Evolutionary conservation across 225 moss, liverwort and hornwort genomes (phyloP).

Genomic region (Lunularia cruciata): DNA sequence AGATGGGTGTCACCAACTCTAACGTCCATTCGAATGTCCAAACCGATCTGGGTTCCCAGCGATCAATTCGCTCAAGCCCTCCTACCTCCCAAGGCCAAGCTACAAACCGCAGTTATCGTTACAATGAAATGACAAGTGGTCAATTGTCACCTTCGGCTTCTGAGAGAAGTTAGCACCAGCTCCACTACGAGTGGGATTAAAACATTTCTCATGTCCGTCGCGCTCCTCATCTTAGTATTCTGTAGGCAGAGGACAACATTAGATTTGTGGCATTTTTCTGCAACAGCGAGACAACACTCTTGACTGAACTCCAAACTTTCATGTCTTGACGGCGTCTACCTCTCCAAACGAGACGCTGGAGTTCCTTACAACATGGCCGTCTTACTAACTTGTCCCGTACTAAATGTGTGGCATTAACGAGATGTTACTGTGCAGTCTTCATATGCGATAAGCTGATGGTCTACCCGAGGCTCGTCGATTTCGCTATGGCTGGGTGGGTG

Average conservation of each 20-base stretch:
- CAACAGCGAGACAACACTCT: background rate
- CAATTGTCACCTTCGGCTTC: conserved; percentile 15
- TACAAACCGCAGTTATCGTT: conserved; percentile 12
- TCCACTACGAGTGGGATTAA: too few species aligned
- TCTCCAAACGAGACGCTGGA: too few species aligned
- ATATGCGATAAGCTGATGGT: background rate
- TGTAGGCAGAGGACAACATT: background rate
- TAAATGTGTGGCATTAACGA: too few species aligned
- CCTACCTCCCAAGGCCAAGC: background rate
- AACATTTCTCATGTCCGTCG: background rate
- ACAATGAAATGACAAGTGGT: conserved; percentile 12
- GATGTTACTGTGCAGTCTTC: too few species aligned
- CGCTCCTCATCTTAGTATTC: background rate
- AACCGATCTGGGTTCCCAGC: conserved; percentile 18
- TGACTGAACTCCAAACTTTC: background rate
- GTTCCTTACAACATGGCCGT: too few species aligned
- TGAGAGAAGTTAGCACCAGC: conserved; percentile 13
- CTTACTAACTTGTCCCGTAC: too few species aligned
- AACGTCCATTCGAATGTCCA: conserved; percentile 11
- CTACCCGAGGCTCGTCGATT: background rate
- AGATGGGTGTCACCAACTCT: conserved; percentile 10
- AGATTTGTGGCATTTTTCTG: too few species aligned
- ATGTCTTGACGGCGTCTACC: too few species aligned
- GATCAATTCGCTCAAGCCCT: conserved; percentile 21
- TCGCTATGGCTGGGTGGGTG: background rate